phyloP scores from a whole-genome alignment of 2,329 filamentous ascomycete species.

The Cordyceps militaris region DNA sequence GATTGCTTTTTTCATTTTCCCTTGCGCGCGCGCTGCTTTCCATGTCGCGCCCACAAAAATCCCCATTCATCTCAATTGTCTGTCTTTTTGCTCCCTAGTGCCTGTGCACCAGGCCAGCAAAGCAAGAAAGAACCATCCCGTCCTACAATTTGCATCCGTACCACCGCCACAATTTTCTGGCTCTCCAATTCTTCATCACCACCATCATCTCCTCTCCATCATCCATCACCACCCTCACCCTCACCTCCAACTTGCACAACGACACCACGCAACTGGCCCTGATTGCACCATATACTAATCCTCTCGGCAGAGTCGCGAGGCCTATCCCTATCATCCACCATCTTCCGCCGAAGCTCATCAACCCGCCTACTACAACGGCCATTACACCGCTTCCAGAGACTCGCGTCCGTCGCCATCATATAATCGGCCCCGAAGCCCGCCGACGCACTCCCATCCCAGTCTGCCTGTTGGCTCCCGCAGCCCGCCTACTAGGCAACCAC shows the following conservation, averaged over 20 bases:
- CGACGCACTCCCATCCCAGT: constrained; percentile 43
- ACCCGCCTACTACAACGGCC: constrained; percentile 41
- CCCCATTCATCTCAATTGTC: constrained; percentile 10
- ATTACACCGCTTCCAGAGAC: constrained; percentile 39
- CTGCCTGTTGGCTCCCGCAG: constrained; percentile 37
- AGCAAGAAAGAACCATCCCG: neutral
- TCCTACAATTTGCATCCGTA: neutral
- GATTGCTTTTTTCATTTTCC: neutral
- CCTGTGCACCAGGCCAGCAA: constrained; percentile 9
- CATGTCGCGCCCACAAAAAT: constrained; percentile 10
- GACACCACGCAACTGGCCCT: constrained; percentile 15
- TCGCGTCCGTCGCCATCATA: constrained; percentile 31
- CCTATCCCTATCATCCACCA: constrained; percentile 39
- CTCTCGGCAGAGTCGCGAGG: constrained; percentile 39
- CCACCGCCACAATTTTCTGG: constrained; percentile 2
- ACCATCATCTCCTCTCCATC: constrained; percentile 5
- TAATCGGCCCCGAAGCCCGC: constrained; percentile 41
- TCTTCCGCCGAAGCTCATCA: constrained; percentile 35
- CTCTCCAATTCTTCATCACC: constrained; percentile 3
- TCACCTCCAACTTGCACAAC: neutral
- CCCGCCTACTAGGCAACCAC: constrained; percentile 31
- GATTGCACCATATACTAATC: constrained; percentile 16
- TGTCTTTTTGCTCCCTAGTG: constrained; percentile 1
- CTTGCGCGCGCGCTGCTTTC: neutral
- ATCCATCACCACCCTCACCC: constrained; percentile 15